Conservation (phyloP, 306 rosid species). For the Purshia tridentata region DNA sequence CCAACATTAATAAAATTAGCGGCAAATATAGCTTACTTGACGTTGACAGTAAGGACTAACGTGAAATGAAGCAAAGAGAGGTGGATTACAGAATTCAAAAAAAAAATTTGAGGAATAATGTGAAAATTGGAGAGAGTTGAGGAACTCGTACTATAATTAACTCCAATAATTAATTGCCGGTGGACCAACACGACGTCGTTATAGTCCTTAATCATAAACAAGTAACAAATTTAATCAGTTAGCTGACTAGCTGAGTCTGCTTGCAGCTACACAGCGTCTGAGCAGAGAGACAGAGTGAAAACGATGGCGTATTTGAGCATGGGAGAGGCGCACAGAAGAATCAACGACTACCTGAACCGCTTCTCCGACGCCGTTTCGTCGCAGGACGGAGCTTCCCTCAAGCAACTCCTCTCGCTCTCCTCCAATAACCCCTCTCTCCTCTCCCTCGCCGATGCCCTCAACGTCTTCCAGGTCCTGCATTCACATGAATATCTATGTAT, state of each 20-base stretch:
- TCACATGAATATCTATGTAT: neutral
- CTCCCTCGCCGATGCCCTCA: constrained; percentile 78
- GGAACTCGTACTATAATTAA: no score
- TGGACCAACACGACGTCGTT: constrained; percentile 3
- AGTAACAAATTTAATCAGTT: neutral
- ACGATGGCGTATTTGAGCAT: constrained; percentile 80
- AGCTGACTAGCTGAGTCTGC: neutral
- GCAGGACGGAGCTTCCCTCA: constrained; percentile 72
- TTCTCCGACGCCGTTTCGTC: constrained; percentile 66
- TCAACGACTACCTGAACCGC: constrained; percentile 69
- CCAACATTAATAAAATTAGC: no score
- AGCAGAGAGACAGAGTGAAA: neutral
- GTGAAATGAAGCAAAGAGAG: no score
- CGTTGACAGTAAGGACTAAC: no score
- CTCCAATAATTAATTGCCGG: no score
- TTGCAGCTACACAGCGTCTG: neutral
- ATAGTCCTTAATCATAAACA: neutral
- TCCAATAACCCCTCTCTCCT: constrained; percentile 56
- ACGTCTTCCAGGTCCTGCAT: constrained; percentile 49
- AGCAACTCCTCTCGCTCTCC: constrained; percentile 68
- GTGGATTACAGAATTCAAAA: no score
- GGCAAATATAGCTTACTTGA: no score
- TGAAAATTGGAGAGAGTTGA: no score
- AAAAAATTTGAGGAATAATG: no score
- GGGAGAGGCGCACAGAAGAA: constrained; percentile 91